These are phyloP conservation scores for Xylariaceae sp. DNA, from an alignment of 2,329 filamentous ascomycete genomes.

Conservation along the genomic window DNA sequence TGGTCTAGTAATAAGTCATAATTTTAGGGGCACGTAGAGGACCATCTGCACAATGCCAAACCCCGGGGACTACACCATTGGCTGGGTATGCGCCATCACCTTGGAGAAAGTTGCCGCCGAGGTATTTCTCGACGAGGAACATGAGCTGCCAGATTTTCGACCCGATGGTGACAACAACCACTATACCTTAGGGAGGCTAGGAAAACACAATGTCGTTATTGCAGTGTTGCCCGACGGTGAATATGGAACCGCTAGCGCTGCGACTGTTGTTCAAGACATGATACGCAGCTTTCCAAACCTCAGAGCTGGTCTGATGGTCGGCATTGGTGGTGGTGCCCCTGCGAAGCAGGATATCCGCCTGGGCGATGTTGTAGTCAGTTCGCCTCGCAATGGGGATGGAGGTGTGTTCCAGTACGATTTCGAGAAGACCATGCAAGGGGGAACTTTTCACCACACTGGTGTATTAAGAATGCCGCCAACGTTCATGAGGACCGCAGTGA, in stretches of 20 bases:
- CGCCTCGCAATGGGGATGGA: slow-evolving; percentile 14
- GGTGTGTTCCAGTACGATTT: slow-evolving; percentile 34
- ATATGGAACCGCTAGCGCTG: slow-evolving; percentile 26
- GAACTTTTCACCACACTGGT: slow-evolving; percentile 14
- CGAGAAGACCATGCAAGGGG: slow-evolving; percentile 26
- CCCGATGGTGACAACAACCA: slow-evolving; percentile 22
- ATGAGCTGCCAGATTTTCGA: slow-evolving; percentile 23
- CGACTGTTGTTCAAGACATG: slow-evolving; percentile 26
- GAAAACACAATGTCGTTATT: slow-evolving; percentile 35
- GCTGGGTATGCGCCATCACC: slow-evolving; percentile 41
- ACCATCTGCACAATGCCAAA: not conserved
- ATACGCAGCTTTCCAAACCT: slow-evolving; percentile 27
- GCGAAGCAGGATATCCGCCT: slow-evolving; percentile 31
- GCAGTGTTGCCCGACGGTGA: slow-evolving; percentile 25
- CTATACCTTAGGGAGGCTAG: slow-evolving; percentile 33
- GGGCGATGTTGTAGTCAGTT: slow-evolving; percentile 33
- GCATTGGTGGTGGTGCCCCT: slow-evolving; percentile 32
- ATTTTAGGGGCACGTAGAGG: too few relatives aligned
- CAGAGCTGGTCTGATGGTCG: slow-evolving; percentile 31
- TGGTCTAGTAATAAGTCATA: too few relatives aligned
- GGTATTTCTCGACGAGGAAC: slow-evolving; percentile 37
- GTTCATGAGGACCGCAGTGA: not conserved
- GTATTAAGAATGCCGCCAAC: slow-evolving; percentile 1
- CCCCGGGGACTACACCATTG: slow-evolving; percentile 25
- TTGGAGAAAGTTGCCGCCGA: slow-evolving; percentile 36